Evolutionary conservation across 306 rosid genomes (phyloP).

Genomic region (Medicago truncatula): DNA sequence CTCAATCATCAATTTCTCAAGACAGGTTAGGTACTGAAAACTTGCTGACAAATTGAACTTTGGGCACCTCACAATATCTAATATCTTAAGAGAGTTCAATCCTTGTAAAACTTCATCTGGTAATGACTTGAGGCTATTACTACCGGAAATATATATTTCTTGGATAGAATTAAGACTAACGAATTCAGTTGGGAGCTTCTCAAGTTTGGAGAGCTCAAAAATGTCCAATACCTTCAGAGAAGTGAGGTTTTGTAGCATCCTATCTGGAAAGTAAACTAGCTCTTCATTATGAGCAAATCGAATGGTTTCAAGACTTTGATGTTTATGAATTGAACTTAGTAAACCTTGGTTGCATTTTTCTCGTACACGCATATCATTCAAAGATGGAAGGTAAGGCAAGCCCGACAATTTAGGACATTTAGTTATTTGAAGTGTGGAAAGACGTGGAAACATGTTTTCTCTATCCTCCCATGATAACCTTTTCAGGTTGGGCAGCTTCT

Average conservation of each 20-base stretch:
- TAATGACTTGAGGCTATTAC: conserved; percentile 24
- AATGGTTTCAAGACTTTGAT: not conserved
- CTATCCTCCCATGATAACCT: conserved; percentile 27
- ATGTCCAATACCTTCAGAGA: conserved; percentile 22
- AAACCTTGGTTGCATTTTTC: conserved; percentile 10
- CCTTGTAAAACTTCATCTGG: conserved; percentile 12
- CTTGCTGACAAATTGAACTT: not conserved
- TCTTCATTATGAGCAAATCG: not conserved
- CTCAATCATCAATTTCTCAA: too few species aligned
- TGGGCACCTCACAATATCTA: not conserved
- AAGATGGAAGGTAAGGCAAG: conserved; percentile 38
- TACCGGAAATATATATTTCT: not conserved
- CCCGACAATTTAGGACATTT: conserved; percentile 18
- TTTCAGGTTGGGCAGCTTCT: conserved; percentile 6
- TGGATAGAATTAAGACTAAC: not conserved
- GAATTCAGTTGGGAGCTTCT: conserved; percentile 8
- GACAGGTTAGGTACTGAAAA: too few species aligned
- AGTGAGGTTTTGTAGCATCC: conserved; percentile 31
- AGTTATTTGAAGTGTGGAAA: not conserved
- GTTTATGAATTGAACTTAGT: conserved; percentile 23
- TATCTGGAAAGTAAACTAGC: conserved; percentile 20
- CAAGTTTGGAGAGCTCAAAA: not conserved
- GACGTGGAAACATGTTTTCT: conserved; percentile 30
- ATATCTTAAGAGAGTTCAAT: not conserved
- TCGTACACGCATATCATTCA: not conserved